These are phyloP conservation scores for Funneliformis caledonium DNA, from an alignment of 371 early-diverging fungal genomes.

Conservation along the genomic window DNA sequence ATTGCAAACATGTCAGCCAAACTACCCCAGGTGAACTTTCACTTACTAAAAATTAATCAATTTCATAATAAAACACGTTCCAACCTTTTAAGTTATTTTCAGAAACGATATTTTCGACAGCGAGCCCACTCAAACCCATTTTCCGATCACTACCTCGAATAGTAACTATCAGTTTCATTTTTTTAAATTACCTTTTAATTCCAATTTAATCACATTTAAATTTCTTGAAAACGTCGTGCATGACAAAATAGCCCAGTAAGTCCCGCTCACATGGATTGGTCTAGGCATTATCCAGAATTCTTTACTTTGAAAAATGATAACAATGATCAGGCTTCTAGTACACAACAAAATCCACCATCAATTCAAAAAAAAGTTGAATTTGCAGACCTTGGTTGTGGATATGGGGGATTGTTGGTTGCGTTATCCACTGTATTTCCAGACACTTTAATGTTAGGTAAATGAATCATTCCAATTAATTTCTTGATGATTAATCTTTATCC, in stretches of 20 bases:
- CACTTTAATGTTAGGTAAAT: conserved; percentile 84
- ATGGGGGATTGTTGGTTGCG: conserved; percentile 94
- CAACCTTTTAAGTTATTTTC: background rate
- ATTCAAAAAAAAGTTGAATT: conserved; percentile 79
- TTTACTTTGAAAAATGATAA: conserved; percentile 46
- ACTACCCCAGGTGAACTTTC: conserved; percentile 22
- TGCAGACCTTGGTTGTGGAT: conserved; percentile 99
- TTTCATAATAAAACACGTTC: background rate
- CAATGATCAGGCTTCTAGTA: background rate
- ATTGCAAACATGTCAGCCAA: conserved; percentile 17
- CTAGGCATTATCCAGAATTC: conserved; percentile 80
- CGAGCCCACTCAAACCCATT: conserved; percentile 99
- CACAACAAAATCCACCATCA: background rate
- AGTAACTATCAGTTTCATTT: conserved; percentile 58
- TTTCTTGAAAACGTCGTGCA: background rate
- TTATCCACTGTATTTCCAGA: conserved; percentile 91
- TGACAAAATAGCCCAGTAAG: conserved; percentile 69
- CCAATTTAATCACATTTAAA: background rate
- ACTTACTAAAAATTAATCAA: background rate
- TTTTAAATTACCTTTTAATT: background rate
- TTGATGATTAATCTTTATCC: background rate
- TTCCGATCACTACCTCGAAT: conserved; percentile 92
- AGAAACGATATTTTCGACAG: conserved; percentile 93
- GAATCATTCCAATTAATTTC: background rate
- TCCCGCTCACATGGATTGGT: conserved; percentile 92